phyloP scores from a whole-genome alignment of 2,329 filamentous ascomycete genomes.

The Fusarium sp. region DNA sequence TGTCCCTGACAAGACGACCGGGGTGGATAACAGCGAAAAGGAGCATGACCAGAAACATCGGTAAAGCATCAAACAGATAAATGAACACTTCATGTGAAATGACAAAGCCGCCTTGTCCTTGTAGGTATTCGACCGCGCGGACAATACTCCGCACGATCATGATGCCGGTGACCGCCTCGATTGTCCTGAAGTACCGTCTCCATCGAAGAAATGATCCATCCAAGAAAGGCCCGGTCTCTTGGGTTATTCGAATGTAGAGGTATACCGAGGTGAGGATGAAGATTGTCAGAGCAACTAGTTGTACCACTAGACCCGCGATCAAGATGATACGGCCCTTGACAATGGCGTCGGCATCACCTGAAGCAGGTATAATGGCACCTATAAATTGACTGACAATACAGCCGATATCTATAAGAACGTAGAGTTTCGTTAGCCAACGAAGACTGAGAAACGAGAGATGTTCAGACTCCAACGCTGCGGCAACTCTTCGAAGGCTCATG shows the following conservation, averaged over 20 bases:
- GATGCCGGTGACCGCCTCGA: slow-evolving; percentile 50
- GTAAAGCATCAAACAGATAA: slow-evolving; percentile 57
- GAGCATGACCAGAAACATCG: slow-evolving; percentile 56
- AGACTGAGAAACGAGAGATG: slow-evolving; percentile 6
- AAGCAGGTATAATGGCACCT: slow-evolving; percentile 22
- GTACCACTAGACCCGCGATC: slow-evolving; percentile 5
- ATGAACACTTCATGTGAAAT: slow-evolving; percentile 55
- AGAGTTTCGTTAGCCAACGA: slow-evolving; percentile 12
- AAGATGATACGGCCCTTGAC: slow-evolving; percentile 5
- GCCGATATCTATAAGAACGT: neutral
- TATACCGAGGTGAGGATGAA: slow-evolving; percentile 1
- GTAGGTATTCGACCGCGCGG: slow-evolving; percentile 59
- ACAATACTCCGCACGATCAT: slow-evolving; percentile 60
- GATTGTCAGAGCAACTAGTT: neutral
- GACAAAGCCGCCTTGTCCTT: slow-evolving; percentile 55
- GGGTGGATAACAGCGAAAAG: slow-evolving; percentile 45
- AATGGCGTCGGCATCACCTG: slow-evolving; percentile 2
- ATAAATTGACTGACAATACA: slow-evolving; percentile 15
- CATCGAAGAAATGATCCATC: slow-evolving; percentile 40
- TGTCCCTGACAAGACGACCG: neutral
- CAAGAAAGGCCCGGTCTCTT: slow-evolving; percentile 10
- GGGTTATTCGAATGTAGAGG: neutral
- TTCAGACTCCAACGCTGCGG: slow-evolving; percentile 7
- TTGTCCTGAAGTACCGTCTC: slow-evolving; percentile 47
- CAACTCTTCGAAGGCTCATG: slow-evolving; percentile 16